Base-by-base conservation (phyloP, 805 yeast species). In the Alloascoidea africana region DNA sequence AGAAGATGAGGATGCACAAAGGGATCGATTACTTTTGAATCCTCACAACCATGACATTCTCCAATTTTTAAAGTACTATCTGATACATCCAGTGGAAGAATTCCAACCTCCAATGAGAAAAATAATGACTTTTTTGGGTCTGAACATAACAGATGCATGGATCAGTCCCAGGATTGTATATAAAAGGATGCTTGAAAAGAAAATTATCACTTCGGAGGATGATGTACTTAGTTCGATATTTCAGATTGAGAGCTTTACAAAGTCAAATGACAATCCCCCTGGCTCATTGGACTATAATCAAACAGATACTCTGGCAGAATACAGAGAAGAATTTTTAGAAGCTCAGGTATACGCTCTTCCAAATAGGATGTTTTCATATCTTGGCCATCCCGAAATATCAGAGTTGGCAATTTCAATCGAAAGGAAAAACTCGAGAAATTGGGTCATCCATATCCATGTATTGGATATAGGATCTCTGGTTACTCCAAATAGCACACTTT, bases 371-470 rank as follows among this genome's bases (percentile, higher is more conserved):
- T 23, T 23, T 8, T 8, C 30, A 23, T n/a, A 23, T 8, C 30
- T 8, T 23, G 30, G 30, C 8, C n/a, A 8, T n/a, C 30, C 30
- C 8, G 30, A 8, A 8, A 23, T 8, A 8, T 23, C 30, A 23
- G 30, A 23, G n/a, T n/a, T 23, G 8, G 30, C 30, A 8, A 23
- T 23, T 8, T 23, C 30, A 23, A 23, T 23, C n/a, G 30, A 23
- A 23, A 23, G 30, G 30, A 23, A 23, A 23, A 23, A 23, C 30
- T 23, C 30, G n/a, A 23, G 30, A 23, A 23, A 8, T 23, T 23
- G 30, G 30, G n/a, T 23, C n/a, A n/a, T 23, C n/a, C 8, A 23
- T 23, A 23, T 23, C 30, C 30, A 23, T 23, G 30, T 23, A 8
- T 8, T 23, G 8, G 30, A 23, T 8, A 23, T 23, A 8, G 30